A percentile compares a stretch with the other conserved stretches of the same genome.
Conservation (phyloP, 441 rosid genomes). For the Kokia cookei region DNA sequence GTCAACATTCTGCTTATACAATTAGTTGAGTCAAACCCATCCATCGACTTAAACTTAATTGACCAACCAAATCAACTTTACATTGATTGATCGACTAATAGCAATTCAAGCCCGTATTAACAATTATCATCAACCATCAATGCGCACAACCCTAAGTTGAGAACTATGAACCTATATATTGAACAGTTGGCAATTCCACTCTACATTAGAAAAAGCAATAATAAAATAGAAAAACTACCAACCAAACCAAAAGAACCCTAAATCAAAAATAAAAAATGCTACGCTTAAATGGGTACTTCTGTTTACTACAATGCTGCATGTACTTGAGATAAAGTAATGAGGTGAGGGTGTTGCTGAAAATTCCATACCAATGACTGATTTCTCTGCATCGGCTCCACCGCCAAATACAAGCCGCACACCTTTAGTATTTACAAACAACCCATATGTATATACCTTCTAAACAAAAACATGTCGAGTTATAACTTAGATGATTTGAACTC, state of each 20-base stretch:
- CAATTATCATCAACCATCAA: background rate
- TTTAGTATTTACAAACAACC: conserved; percentile 9
- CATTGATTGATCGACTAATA: background rate
- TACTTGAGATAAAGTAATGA: background rate
- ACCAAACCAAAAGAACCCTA: background rate
- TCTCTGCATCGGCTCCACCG: conserved; percentile 52
- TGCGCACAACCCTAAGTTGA: background rate
- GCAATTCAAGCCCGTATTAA: background rate
- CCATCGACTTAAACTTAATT: no score
- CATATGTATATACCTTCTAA: no score
- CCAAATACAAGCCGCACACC: conserved; percentile 86
- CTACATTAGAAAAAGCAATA: background rate
- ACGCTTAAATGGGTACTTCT: background rate
- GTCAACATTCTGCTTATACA: no score
- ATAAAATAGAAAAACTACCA: background rate
- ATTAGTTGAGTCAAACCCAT: no score
- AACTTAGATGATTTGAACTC: no score
- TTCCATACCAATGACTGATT: conserved; percentile 60
- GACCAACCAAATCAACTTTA: no score
- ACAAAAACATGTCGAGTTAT: no score
- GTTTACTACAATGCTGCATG: no score
- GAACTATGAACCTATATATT: background rate
- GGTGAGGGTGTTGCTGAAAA: background rate
- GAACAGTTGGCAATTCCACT: background rate
- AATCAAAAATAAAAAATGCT: background rate